Conservation (phyloP, 2,329 filamentous ascomycete species). For the Xylariaceae sp. region DNA sequence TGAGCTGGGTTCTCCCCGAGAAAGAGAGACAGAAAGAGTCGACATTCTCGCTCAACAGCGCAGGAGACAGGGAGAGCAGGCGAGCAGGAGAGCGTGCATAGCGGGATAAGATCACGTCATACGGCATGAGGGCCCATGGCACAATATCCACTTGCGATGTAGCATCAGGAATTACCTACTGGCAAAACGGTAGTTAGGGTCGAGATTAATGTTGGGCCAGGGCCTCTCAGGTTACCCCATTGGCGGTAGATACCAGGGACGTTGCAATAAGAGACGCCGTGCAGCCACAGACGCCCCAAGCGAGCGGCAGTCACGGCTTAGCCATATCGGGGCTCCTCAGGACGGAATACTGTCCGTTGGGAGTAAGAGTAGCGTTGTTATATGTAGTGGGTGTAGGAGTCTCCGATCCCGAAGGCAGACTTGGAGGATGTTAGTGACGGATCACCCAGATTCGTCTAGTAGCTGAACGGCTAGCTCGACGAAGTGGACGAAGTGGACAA, state of each 20-base stretch:
- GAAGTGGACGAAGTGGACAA: neutral
- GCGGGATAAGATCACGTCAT: neutral
- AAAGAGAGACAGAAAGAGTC: neutral
- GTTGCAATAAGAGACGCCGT: conserved; percentile 15
- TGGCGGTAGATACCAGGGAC: conserved; percentile 10
- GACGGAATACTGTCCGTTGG: neutral
- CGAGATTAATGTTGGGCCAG: conserved; percentile 8
- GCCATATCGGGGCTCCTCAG: neutral
- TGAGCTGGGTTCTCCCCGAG: neutral
- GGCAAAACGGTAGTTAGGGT: conserved; percentile 4
- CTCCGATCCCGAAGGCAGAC: neutral
- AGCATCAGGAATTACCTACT: conserved; percentile 1
- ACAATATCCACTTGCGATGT: conserved; percentile 1
- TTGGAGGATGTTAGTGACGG: neutral
- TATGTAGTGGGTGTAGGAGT: neutral
- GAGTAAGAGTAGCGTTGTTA: neutral
- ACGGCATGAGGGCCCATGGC: neutral
- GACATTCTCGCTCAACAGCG: too few species aligned
- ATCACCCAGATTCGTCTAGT: neutral
- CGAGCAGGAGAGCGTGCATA: neutral
- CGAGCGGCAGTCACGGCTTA: conserved; percentile 8
- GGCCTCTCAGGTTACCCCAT: conserved; percentile 3
- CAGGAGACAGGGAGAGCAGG: neutral
- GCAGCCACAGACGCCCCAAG: conserved; percentile 17
- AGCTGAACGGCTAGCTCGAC: neutral